Evolutionary conservation across 2,329 filamentous ascomycete species (phyloP), one percentile per base, ranked within the genome.

Genomic region (Curvularia sp.): DNA sequence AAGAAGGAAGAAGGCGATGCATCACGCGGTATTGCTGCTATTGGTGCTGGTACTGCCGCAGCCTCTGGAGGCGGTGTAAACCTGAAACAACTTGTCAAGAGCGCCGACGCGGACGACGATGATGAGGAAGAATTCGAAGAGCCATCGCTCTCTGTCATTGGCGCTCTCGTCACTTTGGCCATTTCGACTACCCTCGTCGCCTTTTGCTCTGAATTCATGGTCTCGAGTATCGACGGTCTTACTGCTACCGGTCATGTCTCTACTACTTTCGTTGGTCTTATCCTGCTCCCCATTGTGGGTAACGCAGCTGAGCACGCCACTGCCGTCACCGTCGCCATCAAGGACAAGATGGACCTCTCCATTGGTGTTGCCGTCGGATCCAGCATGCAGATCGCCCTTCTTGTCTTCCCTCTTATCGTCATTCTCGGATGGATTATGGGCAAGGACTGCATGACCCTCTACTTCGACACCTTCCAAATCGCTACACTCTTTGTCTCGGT

Each of bases 401-500:
- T 89, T 30, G 85, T 89, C 31, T 77, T 88, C 53, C 86, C 86
- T 1, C 72, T 89, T 42, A 81, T 85, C 65, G 83, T 88, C 22
- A 80, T 88, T 41, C 80, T 89, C 52, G 86, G 85, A 53, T 89
- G 86, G 86, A 83, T 83, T 56, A 80, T 85, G 52, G 84, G 84
- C 53, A 81, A 85, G 18, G 79, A 85, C 49, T 78, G 82, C 38
- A 88, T 90, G 91, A 91, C 88, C 20, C 84, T 96, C 5, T 89
- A 89, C 75, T 95, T 97, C 74, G 92, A 96, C 72, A 88, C 88
- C 0, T 97, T 97, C 81, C 92, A 97, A 79, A 88, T 97, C 13
- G 89, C 83, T 2, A 78, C 85, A 1, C 75, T 88, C 1, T 88
- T 89, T 59, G 83, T 88, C 24, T 77, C 75, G 33, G 78, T 83